Evolutionary conservation across 2,329 filamentous ascomycete genomes (phyloP).

Genomic region (Phyllosticta capitalensis): DNA sequence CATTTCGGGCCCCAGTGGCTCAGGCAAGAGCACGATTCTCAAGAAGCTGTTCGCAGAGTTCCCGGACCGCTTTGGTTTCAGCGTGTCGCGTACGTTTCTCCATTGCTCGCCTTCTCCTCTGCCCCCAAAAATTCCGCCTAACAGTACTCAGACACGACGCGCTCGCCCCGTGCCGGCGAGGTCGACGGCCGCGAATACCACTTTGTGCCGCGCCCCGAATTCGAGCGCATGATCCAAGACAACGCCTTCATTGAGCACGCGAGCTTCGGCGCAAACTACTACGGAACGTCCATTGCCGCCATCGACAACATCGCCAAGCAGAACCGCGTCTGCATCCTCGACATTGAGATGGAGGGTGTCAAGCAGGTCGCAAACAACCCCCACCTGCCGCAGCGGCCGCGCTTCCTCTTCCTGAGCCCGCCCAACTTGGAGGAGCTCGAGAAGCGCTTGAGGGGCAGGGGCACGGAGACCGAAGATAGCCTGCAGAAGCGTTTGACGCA

Average conservation of each 20-base stretch:
- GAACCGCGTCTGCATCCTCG: conserved; percentile 69
- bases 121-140: not conserved
- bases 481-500: conserved; percentile 40
- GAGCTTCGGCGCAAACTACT: conserved; percentile 74
- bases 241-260: conserved; percentile 81
- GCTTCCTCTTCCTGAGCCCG: conserved; percentile 78
- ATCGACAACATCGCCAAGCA: conserved; percentile 65
- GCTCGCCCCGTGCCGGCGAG: conserved; percentile 65
- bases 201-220: conserved; percentile 59
- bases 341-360: conserved; percentile 98
- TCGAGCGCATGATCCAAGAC: conserved; percentile 56
- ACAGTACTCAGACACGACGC: conserved; percentile 50
- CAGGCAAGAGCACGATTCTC: conserved; percentile 74
- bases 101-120: conserved; percentile 13
- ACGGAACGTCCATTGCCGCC: conserved; percentile 74
- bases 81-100: conserved; percentile 29
- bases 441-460: conserved; percentile 38
- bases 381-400: conserved; percentile 47
- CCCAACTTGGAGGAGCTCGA: conserved; percentile 68
- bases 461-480: conserved; percentile 38
- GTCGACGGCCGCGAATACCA: conserved; percentile 71
- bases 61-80: conserved; percentile 56
- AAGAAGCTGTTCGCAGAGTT: conserved; percentile 59
- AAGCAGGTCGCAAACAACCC: conserved; percentile 77
- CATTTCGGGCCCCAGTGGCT: conserved; percentile 69